Base-by-base conservation (phyloP, 768 basidiomycete genomes). In the Tulasnella sp. region DNA sequence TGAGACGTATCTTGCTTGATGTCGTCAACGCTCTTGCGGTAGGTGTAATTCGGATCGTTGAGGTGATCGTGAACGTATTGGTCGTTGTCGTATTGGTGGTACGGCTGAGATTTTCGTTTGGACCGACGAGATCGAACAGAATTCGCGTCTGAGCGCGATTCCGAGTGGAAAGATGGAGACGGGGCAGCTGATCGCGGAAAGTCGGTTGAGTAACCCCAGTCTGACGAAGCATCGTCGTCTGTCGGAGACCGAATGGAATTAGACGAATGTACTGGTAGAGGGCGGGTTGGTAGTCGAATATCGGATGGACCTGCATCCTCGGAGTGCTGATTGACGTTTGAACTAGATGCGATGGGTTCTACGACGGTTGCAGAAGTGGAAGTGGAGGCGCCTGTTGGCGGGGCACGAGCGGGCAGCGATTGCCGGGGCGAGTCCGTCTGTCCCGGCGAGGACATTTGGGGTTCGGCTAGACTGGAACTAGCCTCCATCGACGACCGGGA, bases 11-110 rank as follows among this genome's bases (percentile, higher is more conserved):
- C 37, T 26, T 70, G 47, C 29, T 70, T 32, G 34, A 70, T 6
- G n/a, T 70, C 69, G 16, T 47, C 69, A 16, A 70, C 34, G 47
- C 47, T 59, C 17, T 47, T 47, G n/a, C 47, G 69, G 32, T 70
- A 70, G 14, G 69, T 59, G 69, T 70, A 70, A 40, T 70, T 59
- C 17, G 69, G 69, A 37, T 70, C 69, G 69, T 70, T 70, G 69
- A 70, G 69, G 35, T 70, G 69, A 26, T 70, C 69, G 22, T 67
- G 69, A 62, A 71, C 69, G 29, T 63, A 71, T 3, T 71, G 16
- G 52, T 71, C 69, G 35, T 42, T 44, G 44, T 71, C 47, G 69
- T 71, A 35, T 22, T 52, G 47, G n/a, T 62, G 69, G 37, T 71
- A 29, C 11, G 44, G 42, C 32, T 22, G 69, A 52, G 47, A 71